Percentiles rank a stretch among this genome's conserved stretches.
Conservation (phyloP, 805 yeast species). For the Candida berthetii region DNA sequence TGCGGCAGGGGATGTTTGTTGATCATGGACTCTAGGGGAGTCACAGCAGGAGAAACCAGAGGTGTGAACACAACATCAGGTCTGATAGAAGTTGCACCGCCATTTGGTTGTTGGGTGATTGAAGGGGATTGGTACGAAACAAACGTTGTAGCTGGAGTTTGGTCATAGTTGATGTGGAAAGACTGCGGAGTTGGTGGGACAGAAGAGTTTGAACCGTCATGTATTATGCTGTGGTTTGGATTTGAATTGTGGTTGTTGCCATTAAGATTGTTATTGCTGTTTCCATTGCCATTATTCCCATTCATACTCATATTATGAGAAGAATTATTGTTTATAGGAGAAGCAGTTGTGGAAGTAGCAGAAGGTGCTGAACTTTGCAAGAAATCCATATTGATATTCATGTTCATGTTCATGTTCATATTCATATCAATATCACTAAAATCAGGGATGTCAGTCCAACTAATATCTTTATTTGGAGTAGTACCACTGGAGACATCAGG, state of each 20-base stretch:
- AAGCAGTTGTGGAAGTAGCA: neutral
- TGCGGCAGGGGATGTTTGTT: neutral
- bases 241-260: neutral
- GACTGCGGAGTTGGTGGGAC: constrained; percentile 18
- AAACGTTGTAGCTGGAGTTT: constrained; percentile 3
- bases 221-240: constrained; percentile 1
- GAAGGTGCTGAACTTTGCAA: constrained; percentile 6
- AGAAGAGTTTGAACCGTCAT: too few relatives aligned
- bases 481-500: constrained; percentile 1
- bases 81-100: constrained; percentile 22
- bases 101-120: constrained; percentile 8
- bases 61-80: constrained; percentile 71
- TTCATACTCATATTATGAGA: too few relatives aligned
- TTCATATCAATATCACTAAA: constrained; percentile 5
- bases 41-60: constrained; percentile 67
- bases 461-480: neutral
- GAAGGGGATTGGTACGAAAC: constrained; percentile 12
- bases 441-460: constrained; percentile 8
- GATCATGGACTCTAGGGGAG: constrained; percentile 42
- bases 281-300: too few relatives aligned
- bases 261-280: neutral
- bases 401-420: too few relatives aligned
- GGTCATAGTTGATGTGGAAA: constrained; percentile 7
- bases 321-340: neutral
- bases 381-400: constrained; percentile 5